These are phyloP conservation scores for Leccinum pellstonianum DNA, from an alignment of 768 basidiomycete species.

Conservation along the genomic window DNA sequence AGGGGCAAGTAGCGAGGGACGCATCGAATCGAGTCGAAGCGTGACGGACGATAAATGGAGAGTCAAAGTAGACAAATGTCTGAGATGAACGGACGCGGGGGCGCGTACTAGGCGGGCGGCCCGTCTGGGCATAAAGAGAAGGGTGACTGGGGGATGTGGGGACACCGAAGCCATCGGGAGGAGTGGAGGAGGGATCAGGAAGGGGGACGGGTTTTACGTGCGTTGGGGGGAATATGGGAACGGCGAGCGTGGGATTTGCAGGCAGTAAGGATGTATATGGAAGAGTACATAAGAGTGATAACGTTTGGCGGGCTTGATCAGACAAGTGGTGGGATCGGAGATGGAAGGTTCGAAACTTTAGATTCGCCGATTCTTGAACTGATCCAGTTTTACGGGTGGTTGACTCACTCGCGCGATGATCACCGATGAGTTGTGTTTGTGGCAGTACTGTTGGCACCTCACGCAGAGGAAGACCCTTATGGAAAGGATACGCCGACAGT, in stretches of 20 bases:
- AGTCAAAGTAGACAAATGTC: slow-evolving; percentile 4
- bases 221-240: neutral
- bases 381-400: slow-evolving; percentile 11
- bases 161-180: slow-evolving; percentile 12
- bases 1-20: slow-evolving; percentile 15
- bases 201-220: slow-evolving; percentile 27
- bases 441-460: slow-evolving; percentile 19
- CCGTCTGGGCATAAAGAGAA: slow-evolving; percentile 4
- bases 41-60: slow-evolving; percentile 13
- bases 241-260: slow-evolving; percentile 31
- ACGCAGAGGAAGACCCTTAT: slow-evolving; percentile 29
- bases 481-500: slow-evolving; percentile 32
- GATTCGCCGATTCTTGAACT: slow-evolving; percentile 29
- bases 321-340: slow-evolving; percentile 31
- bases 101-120: slow-evolving; percentile 1
- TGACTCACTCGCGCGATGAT: slow-evolving; percentile 24
- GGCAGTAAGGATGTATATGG: slow-evolving; percentile 17
- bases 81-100: neutral
- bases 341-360: slow-evolving; percentile 31
- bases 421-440: slow-evolving; percentile 22
- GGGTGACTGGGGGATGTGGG: slow-evolving; percentile 29
- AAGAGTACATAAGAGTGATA: slow-evolving; percentile 31
- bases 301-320: slow-evolving; percentile 28
- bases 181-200: slow-evolving; percentile 13
- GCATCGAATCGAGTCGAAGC: neutral